These are phyloP conservation scores for Paracoccidioides brasiliensis DNA, from an alignment of 2,329 filamentous ascomycete genomes.

Conservation along the genomic window DNA sequence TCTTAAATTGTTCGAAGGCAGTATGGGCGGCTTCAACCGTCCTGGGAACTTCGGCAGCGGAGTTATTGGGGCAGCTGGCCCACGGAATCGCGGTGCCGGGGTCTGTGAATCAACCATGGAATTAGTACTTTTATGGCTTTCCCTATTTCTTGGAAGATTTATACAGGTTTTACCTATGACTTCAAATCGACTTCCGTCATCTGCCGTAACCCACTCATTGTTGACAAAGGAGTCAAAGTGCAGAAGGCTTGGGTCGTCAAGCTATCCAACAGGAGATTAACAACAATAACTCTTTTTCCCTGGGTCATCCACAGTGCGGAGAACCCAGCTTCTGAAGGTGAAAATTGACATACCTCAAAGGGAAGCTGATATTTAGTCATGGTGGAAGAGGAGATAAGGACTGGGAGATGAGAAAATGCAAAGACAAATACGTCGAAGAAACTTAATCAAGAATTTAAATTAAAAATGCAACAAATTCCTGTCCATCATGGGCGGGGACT, in stretches of 20 bases:
- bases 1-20: slow-evolving; percentile 49
- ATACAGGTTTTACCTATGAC: slow-evolving; percentile 27
- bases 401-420: background rate
- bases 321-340: background rate
- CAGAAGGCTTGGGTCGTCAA: slow-evolving; percentile 37
- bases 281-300: background rate
- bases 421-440: background rate
- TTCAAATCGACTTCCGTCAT: slow-evolving; percentile 38
- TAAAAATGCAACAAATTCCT: background rate
- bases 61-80: slow-evolving; percentile 39
- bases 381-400: background rate
- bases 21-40: slow-evolving; percentile 47
- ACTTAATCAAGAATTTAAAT: background rate
- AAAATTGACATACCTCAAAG: slow-evolving; percentile 21
- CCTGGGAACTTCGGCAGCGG: slow-evolving; percentile 46
- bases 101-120: slow-evolving; percentile 21
- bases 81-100: slow-evolving; percentile 40
- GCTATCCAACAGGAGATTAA: slow-evolving; percentile 14
- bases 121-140: background rate
- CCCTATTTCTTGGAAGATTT: background rate
- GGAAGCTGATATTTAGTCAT: slow-evolving; percentile 27
- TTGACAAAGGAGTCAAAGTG: slow-evolving; percentile 40
- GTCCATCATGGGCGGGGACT: background rate
- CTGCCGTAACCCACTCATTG: slow-evolving; percentile 35
- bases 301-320: background rate